These are phyloP conservation scores for Pseudogymnoascus sp. DNA, from an alignment of 2,329 filamentous ascomycete species.

Conservation along the genomic window DNA sequence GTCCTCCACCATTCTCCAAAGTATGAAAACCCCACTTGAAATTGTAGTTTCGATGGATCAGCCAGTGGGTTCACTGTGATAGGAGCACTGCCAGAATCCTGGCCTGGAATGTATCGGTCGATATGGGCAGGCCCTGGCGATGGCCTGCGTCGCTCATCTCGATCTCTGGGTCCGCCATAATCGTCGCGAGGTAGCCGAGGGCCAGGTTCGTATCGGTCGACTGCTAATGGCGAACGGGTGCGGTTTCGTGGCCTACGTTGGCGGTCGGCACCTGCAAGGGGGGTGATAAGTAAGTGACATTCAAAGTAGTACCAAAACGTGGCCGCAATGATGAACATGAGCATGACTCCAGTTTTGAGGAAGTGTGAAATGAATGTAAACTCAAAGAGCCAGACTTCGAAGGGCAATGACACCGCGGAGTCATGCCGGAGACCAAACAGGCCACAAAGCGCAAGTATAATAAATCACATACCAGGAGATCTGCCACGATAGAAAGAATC, in stretches of 20 bases:
- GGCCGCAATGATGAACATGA: background rate
- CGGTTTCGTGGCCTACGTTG: conserved; percentile 48
- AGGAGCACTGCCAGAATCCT: conserved; percentile 47
- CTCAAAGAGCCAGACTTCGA: background rate
- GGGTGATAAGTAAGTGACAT: conserved; percentile 18
- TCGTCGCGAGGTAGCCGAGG: conserved; percentile 57
- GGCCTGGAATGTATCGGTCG: conserved; percentile 77
- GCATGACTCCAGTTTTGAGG: background rate
- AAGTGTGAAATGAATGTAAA: conserved; percentile 6
- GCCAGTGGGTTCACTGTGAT: conserved; percentile 59
- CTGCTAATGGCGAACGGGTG: conserved; percentile 62
- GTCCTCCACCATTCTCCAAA: conserved; percentile 83
- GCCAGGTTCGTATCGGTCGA: conserved; percentile 73
- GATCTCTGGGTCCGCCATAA: conserved; percentile 45
- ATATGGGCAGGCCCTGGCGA: conserved; percentile 62
- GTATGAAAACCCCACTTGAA: conserved; percentile 79
- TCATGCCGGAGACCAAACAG: background rate
- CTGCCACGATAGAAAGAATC: conserved; percentile 60
- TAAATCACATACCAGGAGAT: conserved; percentile 58
- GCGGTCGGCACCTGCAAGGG: conserved; percentile 47
- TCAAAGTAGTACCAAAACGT: background rate
- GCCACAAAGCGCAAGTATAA: background rate
- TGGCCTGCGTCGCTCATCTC: conserved; percentile 48
- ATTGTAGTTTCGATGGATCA: conserved; percentile 66
- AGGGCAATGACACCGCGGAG: background rate